Evolutionary conservation across 768 basidiomycete species (phyloP), one percentile per base, ranked within the genome.

Genomic region (Tulasnella sp.): DNA sequence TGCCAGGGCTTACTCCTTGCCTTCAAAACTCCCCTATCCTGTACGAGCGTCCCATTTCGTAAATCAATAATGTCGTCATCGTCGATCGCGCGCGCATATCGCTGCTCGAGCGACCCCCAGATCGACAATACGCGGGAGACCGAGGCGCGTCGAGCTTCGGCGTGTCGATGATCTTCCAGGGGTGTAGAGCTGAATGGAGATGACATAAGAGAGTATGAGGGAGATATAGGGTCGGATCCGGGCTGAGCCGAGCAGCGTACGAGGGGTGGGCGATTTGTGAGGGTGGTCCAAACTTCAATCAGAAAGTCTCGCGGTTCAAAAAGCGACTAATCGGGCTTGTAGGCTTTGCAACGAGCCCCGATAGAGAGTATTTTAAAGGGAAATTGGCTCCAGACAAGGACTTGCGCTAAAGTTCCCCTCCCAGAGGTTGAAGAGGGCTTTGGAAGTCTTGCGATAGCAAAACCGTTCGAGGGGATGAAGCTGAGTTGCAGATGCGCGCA

Each of bases 21-120:
- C n/a, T 68, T 77, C n/a, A 78, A 31, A 6, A 78, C 45, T 9
- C 77, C 77, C 22, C 64, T 42, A 72, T 78, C 77, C 37, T 78
- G 77, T 12, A 78, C 67, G 6, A 78, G 36, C 31, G 39, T 76
- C 29, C 76, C 77, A 31, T 39, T 70, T 6, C 40, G 42, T 34
- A 78, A 54, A 69, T 78, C 77, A 22, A 78, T 67, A 37, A 78
- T 77, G 49, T 78, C 77, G 68, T 78, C 77, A 19, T 78, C 76
- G 54, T 77, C 77, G 19, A 78, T 68, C 25, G 77, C 77, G 25
- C 70, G 64, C 36, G 77, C 75, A 78, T 78, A 78, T 7, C 74
- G 77, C 34, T 77, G 64, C 64, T 78, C 77, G 2, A 78, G 54
- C 31, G 54, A 64, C n/a, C 78, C 78, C 77, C 77, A 78, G 29